Base-by-base conservation (phyloP, 345 rosid species). In the Erysimum cheiranthoides region DNA sequence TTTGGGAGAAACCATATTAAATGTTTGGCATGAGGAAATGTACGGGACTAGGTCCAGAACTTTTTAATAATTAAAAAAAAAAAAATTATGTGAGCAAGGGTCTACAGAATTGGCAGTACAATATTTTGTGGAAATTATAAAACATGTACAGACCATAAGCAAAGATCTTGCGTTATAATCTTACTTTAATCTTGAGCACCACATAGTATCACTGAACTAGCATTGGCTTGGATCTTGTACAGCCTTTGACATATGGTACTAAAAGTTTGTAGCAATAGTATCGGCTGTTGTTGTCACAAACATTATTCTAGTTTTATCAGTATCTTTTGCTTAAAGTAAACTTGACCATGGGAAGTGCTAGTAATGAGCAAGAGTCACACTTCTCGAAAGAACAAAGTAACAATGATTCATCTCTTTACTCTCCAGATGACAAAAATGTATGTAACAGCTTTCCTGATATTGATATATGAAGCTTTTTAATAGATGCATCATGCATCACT, bases 291-390 rank as follows among this genome's bases (percentile, higher is more conserved):
- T 59, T 49, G 42, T 73, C 50, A 46, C 25, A 46, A 53, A 31
- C 2, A 36, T 40, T 59, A 27, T 31, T n/a, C n/a, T 66, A 12
- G 14, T 32, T 71, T 34, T n/a, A 17, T 61, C 49, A 28, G 35
- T 40, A 47, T 35, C 31, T 34, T 21, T 51, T 14, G 18, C 39
- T 51, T 35, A 5, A 27, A 17, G 21, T 42, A 32, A 21, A 60
- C 57, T 80, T 60, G 31, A 63, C 27, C 16, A 57, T 27, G 98
- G 94, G 90, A 87, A 76, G 87, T 87, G 27, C 81, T 85, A 69
- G 88, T 84, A 64, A 84, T 87, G 83, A 90, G 86, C 87, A 90
- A 88, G 83, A 91, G 84, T 69, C n/a, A n/a, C 87, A 86, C 30
- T 63, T 82, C 64, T 56, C 75, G 75, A 83, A 66, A 65, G 93